Base-by-base conservation (phyloP, 1,139 yeast genomes). In the Candida albicans region DNA sequence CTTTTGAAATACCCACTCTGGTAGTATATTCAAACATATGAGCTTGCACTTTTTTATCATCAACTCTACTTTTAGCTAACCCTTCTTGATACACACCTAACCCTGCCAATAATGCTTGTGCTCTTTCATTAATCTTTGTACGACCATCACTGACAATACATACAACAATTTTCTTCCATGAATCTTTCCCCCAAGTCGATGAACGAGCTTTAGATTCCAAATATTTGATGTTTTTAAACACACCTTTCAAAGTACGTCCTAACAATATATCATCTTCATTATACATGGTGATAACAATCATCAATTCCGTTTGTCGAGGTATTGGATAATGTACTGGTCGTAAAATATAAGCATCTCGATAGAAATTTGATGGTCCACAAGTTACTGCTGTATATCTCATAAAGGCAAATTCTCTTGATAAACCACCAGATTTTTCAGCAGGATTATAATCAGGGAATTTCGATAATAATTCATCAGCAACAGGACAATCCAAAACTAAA, bases 371-470 rank as follows among this genome's bases (percentile, higher is more conserved):
- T 12, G 79, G 79, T 1, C 78, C 79, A 59, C 78, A 73, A 1
- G 78, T 73, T 8, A 72, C 77, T 10, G 78, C 78, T 1, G 77
- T 70, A 54, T 73, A 73, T 59, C 79, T 63, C 78, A 73, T 73
- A 52, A 70, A 72, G 14, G 76, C 67, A 50, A 73, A 73, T 50
- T 73, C 79, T 58, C 78, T 59, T 9, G 73, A 61, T 42, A 72
- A 62, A 1, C 76, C 77, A 9, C 75, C 75, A 48, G 71, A 75
- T 44, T 65, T 64, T 24, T 55, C 58, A 6, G 52, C 59, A 3
- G 61, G 54, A 22, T 59, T 53, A 49, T 71, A 73, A 48, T 71
- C 77, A 13, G 74, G 77, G 47, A 70, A 73, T 46, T 73, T 73
- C 12, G 70, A 55, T 44, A 73, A 62, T 42, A 73, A 61, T 50